Evolutionary conservation across 371 early-diverging fungal species (phyloP), one percentile per base, ranked within the genome.

Genomic region (Funneliformis caledonium): DNA sequence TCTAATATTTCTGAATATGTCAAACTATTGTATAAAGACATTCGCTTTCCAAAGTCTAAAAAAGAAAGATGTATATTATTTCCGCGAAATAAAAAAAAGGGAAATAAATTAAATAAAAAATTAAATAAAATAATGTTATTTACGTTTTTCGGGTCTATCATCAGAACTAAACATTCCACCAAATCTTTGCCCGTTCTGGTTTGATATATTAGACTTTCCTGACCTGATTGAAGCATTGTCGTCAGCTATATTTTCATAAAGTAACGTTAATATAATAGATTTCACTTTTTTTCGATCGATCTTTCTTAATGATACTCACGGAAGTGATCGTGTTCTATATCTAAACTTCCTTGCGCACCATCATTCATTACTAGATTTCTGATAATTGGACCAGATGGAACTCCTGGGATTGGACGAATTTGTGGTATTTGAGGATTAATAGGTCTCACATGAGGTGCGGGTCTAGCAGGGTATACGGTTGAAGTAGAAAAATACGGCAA

Each of bases 151-250:
- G 22, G 61, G 65, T 65, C 31, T 65, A 50, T 78, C 78, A 22
- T 67, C 47, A 42, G 48, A 31, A 33, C 22, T 33, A 64, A 19
- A 48, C 31, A 67, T 43, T 67, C 47, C 26, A 31, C 33, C 68
- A 52, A 43, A 47, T 26, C 11, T 68, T 6, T 22, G 50, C 19
- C 31, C 37, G 19, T 48, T 50, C 26, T 10, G 11, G 31, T 67
- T 67, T 48, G 65, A 31, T 4, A 33, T 31, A 52, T 4, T 48
- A 14, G 78, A 78, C 67, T 50, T 31, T 10, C 12, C 26, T 26
- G 68, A 67, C 37, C 68, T 52, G 48, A 78, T 65, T 7, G 78
- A 78, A 31, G n/a, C 50, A 52, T 78, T 78, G 42, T 78, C 78
- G 16, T 78, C 78, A 5, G 14, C 33, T 62, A 73, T 31, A 50